Evolutionary conservation across 768 basidiomycete genomes (phyloP).

Genomic region (Xerocomus potaroensis): DNA sequence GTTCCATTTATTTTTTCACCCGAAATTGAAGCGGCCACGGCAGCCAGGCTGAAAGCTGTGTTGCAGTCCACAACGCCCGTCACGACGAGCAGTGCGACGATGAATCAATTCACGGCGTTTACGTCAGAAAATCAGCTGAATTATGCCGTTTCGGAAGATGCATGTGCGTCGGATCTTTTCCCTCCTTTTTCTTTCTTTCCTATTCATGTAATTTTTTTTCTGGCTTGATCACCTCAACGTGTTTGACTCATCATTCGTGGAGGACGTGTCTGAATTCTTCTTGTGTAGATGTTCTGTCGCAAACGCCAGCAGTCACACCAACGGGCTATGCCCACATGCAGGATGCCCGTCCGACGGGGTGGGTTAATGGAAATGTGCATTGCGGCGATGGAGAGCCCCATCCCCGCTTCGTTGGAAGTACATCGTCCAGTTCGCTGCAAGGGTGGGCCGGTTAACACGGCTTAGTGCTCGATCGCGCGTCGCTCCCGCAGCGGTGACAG

Average conservation of each 20-base stretch:
- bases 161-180: constrained; percentile 26
- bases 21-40: constrained; percentile 28
- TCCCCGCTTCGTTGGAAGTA: constrained; percentile 15
- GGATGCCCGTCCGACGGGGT: constrained; percentile 4
- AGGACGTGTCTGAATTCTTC: background rate
- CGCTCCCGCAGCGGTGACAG: background rate
- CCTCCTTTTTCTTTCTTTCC: background rate
- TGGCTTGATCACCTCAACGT: background rate
- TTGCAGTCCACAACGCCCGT: constrained; percentile 18
- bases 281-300: constrained; percentile 6
- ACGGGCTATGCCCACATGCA: constrained; percentile 11
- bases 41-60: constrained; percentile 26
- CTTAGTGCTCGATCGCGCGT: background rate
- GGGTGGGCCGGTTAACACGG: constrained; percentile 25
- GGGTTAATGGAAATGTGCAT: background rate
- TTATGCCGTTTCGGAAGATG: constrained; percentile 20
- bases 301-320: constrained; percentile 3
- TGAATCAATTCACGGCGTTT: constrained; percentile 17
- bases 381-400: constrained; percentile 3
- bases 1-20: constrained; percentile 30
- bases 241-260: too few relatives aligned
- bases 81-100: background rate
- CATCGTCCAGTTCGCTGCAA: constrained; percentile 26
- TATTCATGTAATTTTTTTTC: constrained; percentile 1
- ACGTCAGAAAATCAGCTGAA: constrained; percentile 16